A percentile compares a stretch with the other conserved stretches of the same genome.
phyloP scores from a whole-genome alignment of 2,329 filamentous ascomycete species.

The Ophiosphaerella narmari region DNA sequence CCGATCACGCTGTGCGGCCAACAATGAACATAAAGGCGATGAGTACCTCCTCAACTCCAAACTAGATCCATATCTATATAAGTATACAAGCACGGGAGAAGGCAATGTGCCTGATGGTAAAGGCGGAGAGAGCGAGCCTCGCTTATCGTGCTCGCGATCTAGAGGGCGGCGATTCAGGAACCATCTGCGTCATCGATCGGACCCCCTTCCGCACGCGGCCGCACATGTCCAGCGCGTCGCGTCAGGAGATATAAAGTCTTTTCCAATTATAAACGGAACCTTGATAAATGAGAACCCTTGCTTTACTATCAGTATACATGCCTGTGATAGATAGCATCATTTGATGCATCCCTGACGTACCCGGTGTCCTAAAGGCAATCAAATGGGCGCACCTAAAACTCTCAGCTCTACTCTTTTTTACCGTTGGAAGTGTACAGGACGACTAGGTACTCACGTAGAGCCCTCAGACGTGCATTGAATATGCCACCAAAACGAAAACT shows the following conservation, averaged over 20 bases:
- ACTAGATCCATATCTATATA: too few species aligned
- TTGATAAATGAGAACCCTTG: neutral
- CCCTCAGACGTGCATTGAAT: neutral
- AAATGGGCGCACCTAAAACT: too few species aligned
- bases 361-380: too few species aligned
- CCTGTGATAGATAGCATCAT: too few species aligned
- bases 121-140: constrained; percentile 12
- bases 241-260: neutral
- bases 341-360: too few species aligned
- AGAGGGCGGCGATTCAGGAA: constrained; percentile 26
- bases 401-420: neutral
- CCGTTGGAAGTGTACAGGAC: too few species aligned
- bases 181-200: constrained; percentile 38
- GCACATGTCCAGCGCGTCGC: constrained; percentile 14
- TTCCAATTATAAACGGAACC: neutral
- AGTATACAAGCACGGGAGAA: neutral
- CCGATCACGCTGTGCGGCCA: too few species aligned
- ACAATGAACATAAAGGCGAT: too few species aligned
- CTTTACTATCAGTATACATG: too few species aligned
- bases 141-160: constrained; percentile 30
- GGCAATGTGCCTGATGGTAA: neutral
- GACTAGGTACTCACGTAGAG: neutral
- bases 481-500: constrained; percentile 27
- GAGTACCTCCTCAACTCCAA: too few species aligned
- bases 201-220: constrained; percentile 15